These are phyloP conservation scores for Prosopis cineraria DNA, from an alignment of 306 rosid genomes.

Conservation along the genomic window DNA sequence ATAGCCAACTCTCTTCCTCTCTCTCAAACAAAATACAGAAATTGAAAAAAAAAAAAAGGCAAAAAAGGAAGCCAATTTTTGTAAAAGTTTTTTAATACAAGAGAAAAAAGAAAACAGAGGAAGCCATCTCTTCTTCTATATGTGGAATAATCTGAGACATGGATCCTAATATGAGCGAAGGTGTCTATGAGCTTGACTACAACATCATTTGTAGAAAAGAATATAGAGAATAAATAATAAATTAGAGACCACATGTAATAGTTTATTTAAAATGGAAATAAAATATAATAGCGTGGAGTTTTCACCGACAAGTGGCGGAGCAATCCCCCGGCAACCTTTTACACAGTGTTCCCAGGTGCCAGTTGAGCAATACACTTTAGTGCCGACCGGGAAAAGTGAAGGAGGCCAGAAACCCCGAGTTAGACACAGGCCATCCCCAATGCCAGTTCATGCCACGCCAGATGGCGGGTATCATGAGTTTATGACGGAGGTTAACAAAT, in stretches of 20 bases:
- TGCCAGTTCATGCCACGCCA: neutral
- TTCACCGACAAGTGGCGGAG: conserved; percentile 40
- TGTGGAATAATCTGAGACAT: neutral
- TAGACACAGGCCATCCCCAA: neutral
- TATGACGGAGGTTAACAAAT: too few species aligned
- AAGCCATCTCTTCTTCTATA: neutral
- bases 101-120: neutral
- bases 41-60: neutral
- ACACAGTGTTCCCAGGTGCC: conserved; percentile 31
- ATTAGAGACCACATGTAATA: too few species aligned
- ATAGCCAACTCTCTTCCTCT: conserved; percentile 28
- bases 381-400: conserved; percentile 14
- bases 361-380: conserved; percentile 17
- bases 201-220: neutral
- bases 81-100: neutral
- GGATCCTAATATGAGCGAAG: neutral
- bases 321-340: conserved; percentile 48
- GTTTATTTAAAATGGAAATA: too few species aligned
- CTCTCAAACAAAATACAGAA: neutral
- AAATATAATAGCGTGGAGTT: too few species aligned
- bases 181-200: too few species aligned
- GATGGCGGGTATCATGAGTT: too few species aligned
- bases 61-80: too few species aligned
- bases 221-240: neutral
- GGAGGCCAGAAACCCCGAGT: conserved; percentile 26